A percentile compares a stretch with the other conserved stretches of the same genome.
Conservation (phyloP, 805 yeast genomes). For the Ogataea trehaloabstinens region DNA sequence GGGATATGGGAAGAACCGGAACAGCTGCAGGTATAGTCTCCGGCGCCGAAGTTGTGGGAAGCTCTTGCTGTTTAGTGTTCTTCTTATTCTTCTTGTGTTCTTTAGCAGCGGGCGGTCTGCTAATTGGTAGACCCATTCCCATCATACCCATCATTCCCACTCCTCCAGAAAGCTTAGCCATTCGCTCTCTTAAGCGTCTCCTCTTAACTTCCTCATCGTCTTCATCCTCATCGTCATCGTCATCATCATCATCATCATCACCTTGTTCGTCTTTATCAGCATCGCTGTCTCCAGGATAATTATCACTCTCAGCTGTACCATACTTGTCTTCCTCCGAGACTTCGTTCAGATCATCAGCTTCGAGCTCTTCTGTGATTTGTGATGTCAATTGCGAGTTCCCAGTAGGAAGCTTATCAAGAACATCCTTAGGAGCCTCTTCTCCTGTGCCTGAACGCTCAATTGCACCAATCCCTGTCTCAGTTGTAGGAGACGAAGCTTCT, state of each 20-base stretch:
- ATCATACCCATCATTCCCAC: conserved; percentile 76
- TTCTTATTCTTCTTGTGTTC: conserved; percentile 25
- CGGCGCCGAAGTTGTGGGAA: conserved; percentile 17
- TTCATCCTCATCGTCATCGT: conserved; percentile 54
- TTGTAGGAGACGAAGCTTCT: not conserved
- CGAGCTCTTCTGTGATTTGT: conserved; percentile 3
- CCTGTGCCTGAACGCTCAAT: not conserved
- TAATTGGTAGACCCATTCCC: conserved; percentile 44
- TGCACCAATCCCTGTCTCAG: not conserved
- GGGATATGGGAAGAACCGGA: conserved; percentile 23
- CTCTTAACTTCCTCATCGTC: conserved; percentile 77
- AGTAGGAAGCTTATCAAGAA: not conserved
- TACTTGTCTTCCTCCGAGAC: conserved; percentile 23
- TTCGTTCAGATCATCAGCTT: conserved; percentile 20
- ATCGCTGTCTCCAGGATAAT: conserved; percentile 25
- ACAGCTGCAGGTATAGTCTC: conserved; percentile 35
- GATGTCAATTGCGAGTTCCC: conserved; percentile 1
- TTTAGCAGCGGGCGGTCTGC: conserved; percentile 21
- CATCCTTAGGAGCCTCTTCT: not conserved
- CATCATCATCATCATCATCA: conserved; percentile 49
- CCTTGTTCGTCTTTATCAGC: conserved; percentile 35
- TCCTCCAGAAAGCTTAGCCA: conserved; percentile 95
- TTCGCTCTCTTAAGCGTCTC: conserved; percentile 78
- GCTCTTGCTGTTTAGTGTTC: conserved; percentile 18
- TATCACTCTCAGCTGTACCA: conserved; percentile 26